Evolutionary conservation across 2,329 filamentous ascomycete genomes (phyloP), one percentile per base, ranked within the genome.

Genomic region (Cercospora sojina): DNA sequence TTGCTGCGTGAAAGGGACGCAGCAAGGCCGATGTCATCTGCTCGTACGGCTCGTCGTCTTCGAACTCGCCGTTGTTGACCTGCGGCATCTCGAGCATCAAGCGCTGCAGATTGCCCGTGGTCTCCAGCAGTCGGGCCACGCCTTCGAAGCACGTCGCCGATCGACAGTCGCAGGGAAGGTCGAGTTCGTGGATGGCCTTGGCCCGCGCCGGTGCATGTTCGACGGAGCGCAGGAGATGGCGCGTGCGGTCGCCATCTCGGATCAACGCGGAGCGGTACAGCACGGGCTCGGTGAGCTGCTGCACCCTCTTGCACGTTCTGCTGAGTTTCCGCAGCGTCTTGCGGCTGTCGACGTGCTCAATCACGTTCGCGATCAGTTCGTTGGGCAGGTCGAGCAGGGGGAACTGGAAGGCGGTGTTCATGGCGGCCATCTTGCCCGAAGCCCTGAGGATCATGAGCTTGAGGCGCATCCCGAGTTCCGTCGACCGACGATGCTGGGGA

Each of bases 31-130:
- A 57, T 3, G 56, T 61, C 69, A 72, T 73, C 3, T 66, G 25
- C 31, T 57, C 27, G 70, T 70, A 70, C 2, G 49, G 35, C 18
- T 59, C 65, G 10, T 67, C 58, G 8, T 63, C 63, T 43, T 73
- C 71, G 55, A 73, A 73, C 6, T 70, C 57, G 27, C 58, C 65
- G 4, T 57, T 65, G 25, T 69, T 71, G 62, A 69, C 71, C 29
- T 69, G 41, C 3, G 71, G 71, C 51, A 68, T 72, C 51, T 73
- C 70, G 9, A 72, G 53, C 43, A 67, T 67, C n/a, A 72, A 41
- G n/a, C 66, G 41, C 49, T 64, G 63, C 35, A 72, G 8, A 35
- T 70, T 69, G 5, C 9, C 18, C 6, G 70, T 67, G 13, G 18
- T 53, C 13, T 25, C 27, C 1, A 72, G 47, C 9, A 71, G n/a